These are phyloP conservation scores for Thalassiosira oceanica DNA, from an alignment of 352 stramenopile species.

Conservation along the genomic window DNA sequence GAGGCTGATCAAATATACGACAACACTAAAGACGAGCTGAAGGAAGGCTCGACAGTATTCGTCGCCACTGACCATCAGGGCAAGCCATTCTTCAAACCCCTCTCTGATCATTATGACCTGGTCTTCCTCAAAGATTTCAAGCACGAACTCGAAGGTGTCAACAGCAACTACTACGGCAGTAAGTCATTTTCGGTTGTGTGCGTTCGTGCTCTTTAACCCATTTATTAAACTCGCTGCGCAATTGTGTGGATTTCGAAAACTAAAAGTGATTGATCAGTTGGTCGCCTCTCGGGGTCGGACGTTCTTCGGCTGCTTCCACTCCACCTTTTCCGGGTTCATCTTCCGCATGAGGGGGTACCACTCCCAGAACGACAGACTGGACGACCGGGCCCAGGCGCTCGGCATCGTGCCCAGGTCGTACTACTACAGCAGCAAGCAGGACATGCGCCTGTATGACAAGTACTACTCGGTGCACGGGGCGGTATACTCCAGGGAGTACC, in stretches of 20 bases:
- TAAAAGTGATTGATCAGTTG: constrained; percentile 78
- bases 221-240: no score
- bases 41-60: constrained; percentile 61
- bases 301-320: constrained; percentile 35
- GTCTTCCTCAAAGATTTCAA: constrained; percentile 57
- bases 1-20: constrained; percentile 61
- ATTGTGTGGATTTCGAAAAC: no score
- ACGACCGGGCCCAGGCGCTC: no score
- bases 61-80: constrained; percentile 82
- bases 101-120: constrained; percentile 57
- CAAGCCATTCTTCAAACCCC: constrained; percentile 81
- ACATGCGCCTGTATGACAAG: no score
- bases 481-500: no score
- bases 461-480: no score
- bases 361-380: constrained; percentile 44
- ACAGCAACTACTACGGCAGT: constrained; percentile 73
- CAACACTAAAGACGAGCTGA: constrained; percentile 43
- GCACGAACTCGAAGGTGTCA: constrained; percentile 40
- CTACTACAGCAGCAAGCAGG: no score
- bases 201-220: no score
- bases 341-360: constrained; percentile 76
- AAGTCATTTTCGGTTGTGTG: no score
- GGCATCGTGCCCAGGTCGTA: no score
- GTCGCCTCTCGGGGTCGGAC: constrained; percentile 38
- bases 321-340: constrained; percentile 78